Base-by-base conservation (phyloP, 768 basidiomycete genomes). In the Rhodocollybia butyracea region DNA sequence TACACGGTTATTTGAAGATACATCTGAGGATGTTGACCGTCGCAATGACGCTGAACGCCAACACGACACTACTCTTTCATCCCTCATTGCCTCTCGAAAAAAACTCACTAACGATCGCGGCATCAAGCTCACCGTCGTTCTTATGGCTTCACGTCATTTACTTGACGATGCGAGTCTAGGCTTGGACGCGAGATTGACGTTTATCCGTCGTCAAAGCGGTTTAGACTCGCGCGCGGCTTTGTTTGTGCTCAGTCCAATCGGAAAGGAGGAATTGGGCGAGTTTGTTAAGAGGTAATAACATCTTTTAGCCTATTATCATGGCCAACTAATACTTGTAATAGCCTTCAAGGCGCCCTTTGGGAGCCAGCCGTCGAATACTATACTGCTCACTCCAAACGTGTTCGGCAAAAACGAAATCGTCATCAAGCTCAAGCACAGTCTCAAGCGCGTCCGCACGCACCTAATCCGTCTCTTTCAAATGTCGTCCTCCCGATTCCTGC, bases 281-380 rank as follows among this genome's bases (percentile, higher is more conserved):
- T 99, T 99, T 64, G 87, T 94, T 5, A 79, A 77, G 62, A 93
- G 91, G 91, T 90, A 59, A n/a, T n/a, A n/a, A n/a, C 15, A 59
- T 54, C 5, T 22, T 21, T 46, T 41, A 2, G 42, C 10, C 22
- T 26, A 54, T 36, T 5, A 13, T 46, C 7, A 31, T 12, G 22
- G 19, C 2, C 7, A 36, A 24, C 51, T 58, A 36, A 12, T 30
- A 43, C 31, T 26, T 32, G 17, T 7, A 22, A 24, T 58, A 92
- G 91, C 66, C 79, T 99, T 12, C 92, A 96, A 69, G 85, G 89
- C 60, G 94, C 95, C 0, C 71, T 98, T 2, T 89, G 86, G 62
- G 94, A 96, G 29, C 81, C 93, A 2, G 92, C 95, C 0, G 66
- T 94, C 42, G 97, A 98, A 56, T 98, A 96, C 66, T 99, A 98